Evolutionary conservation across 805 yeast genomes (phyloP).

Genomic region (Pichia membranifaciens): DNA sequence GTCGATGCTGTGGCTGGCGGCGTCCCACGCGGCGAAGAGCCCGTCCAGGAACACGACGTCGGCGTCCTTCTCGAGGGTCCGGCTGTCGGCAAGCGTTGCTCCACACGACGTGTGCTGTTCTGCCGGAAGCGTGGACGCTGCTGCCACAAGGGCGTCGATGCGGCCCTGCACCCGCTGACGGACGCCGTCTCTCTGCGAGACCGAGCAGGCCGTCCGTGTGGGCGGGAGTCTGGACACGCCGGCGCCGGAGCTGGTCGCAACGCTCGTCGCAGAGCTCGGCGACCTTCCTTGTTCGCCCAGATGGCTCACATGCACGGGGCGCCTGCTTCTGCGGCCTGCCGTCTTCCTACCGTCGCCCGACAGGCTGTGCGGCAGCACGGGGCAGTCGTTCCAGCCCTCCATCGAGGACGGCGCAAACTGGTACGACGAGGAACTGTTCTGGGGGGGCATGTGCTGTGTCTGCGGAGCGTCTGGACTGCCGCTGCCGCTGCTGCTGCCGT

Average conservation of each 20-base stretch:
- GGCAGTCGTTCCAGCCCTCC: constrained; percentile 62
- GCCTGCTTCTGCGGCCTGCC: constrained; percentile 11
- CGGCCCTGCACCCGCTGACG: not conserved
- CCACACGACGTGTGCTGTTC: not conserved
- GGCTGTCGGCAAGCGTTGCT: not conserved
- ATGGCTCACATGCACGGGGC: constrained; percentile 10
- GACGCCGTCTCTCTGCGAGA: not conserved
- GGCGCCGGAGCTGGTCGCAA: too few species aligned
- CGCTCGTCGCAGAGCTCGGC: not conserved
- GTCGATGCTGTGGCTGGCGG: not conserved
- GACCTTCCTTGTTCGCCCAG: not conserved
- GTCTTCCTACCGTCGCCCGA: not conserved
- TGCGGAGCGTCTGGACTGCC: too few species aligned
- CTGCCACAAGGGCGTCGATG: not conserved
- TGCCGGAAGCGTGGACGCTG: not conserved
- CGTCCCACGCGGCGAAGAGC: not conserved
- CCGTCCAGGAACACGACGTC: not conserved
- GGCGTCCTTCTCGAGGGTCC: not conserved
- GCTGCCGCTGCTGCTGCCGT: too few species aligned
- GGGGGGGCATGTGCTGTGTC: too few species aligned
- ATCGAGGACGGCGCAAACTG: constrained; percentile 24
- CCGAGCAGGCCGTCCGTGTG: constrained; percentile 1
- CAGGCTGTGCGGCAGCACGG: constrained; percentile 19
- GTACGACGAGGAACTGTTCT: too few species aligned
- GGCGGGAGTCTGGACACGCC: constrained; percentile 2